Conservation (phyloP, 1,284 basidiomycete genomes). For the Ustilago sp. region DNA sequence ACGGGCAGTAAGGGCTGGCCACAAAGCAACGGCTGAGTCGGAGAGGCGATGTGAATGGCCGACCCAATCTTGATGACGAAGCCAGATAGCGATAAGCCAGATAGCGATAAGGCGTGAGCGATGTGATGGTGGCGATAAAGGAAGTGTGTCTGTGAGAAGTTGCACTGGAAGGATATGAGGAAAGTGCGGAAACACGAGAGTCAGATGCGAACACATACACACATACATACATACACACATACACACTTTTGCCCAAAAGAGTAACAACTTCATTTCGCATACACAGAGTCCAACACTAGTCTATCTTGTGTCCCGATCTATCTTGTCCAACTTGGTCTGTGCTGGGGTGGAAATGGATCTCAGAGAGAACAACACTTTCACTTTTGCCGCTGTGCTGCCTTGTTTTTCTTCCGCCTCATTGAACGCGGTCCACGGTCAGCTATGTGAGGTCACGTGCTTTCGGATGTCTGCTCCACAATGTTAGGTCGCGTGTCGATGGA, state of each 20-base stretch:
- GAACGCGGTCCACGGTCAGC: slow-evolving; percentile 30
- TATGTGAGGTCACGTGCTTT: slow-evolving; percentile 17
- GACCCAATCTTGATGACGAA: background rate
- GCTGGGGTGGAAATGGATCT: no score
- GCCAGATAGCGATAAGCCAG: background rate
- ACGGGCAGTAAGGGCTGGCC: background rate
- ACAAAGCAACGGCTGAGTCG: background rate
- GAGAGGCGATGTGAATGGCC: background rate
- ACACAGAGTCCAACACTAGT: background rate
- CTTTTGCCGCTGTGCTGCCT: slow-evolving; percentile 10
- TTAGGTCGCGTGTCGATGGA: slow-evolving; percentile 11
- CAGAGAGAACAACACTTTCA: slow-evolving; percentile 20
- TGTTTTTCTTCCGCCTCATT: background rate
- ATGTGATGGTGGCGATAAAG: background rate
- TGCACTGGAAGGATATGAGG: background rate
- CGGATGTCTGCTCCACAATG: background rate
- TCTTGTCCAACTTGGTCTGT: no score
- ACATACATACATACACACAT: no score
- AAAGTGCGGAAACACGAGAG: background rate
- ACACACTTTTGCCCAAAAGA: background rate
- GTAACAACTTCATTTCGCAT: slow-evolving; percentile 4
- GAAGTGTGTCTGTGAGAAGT: background rate
- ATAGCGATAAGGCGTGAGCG: slow-evolving; percentile 12
- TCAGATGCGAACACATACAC: background rate
- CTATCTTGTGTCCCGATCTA: background rate